Conservation (phyloP, 768 basidiomycete genomes). For the Baorangia bicolor region DNA sequence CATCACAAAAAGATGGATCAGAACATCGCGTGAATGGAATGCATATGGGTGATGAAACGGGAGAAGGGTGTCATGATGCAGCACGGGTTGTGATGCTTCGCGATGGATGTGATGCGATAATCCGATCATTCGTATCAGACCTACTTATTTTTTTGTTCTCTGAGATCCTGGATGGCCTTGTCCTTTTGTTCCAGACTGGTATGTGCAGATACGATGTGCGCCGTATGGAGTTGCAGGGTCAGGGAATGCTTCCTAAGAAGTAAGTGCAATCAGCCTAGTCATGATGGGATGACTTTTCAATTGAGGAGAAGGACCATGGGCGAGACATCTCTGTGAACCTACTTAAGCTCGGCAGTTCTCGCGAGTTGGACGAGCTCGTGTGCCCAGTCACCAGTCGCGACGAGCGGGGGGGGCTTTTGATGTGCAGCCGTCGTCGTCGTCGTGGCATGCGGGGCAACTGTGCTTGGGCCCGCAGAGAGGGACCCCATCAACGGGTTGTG, state of each 20-base stretch:
- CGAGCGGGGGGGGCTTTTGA: constrained; percentile 46
- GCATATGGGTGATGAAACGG: background rate
- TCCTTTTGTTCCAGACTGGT: constrained; percentile 75
- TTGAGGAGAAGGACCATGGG: background rate
- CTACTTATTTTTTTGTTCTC: constrained; percentile 83
- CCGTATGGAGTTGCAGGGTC: constrained; percentile 81
- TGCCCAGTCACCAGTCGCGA: constrained; percentile 86
- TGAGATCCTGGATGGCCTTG: constrained; percentile 76
- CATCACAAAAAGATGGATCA: constrained; percentile 8
- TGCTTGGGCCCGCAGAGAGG: constrained; percentile 34
- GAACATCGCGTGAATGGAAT: constrained; percentile 11
- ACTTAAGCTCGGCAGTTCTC: constrained; percentile 89
- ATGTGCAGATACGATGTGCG: constrained; percentile 83
- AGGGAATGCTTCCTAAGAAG: constrained; percentile 72
- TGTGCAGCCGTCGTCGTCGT: constrained; percentile 24
- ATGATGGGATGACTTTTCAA: background rate
- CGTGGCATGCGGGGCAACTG: constrained; percentile 31
- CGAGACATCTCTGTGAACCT: constrained; percentile 31
- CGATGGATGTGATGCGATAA: background rate
- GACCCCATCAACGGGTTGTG: constrained; percentile 32
- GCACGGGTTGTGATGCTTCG: background rate
- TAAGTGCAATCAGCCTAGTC: constrained; percentile 10
- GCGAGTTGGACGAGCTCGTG: constrained; percentile 83
- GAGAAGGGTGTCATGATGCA: background rate
- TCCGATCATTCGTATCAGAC: constrained; percentile 25